phyloP scores from a whole-genome alignment of 2,329 filamentous ascomycete species.

The Penicillium sp. region DNA sequence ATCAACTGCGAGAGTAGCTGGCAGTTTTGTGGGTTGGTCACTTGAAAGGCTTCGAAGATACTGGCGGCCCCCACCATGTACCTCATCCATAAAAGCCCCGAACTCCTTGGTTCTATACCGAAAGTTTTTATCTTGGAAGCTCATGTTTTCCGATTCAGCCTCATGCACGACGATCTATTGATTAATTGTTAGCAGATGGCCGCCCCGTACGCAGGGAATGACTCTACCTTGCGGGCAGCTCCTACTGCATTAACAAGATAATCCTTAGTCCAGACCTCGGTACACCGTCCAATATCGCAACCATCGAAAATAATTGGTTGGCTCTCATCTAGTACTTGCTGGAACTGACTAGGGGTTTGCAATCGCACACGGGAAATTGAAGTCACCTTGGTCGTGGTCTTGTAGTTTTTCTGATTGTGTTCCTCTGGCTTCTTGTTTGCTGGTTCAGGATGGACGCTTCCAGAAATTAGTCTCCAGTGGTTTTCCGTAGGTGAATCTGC shows the following conservation, averaged over 20 bases:
- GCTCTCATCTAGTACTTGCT: constrained; percentile 60
- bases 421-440: constrained; percentile 6
- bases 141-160: constrained; percentile 69
- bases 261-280: constrained; percentile 67
- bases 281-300: constrained; percentile 70
- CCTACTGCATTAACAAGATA: constrained; percentile 71
- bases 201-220: no score
- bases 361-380: constrained; percentile 60
- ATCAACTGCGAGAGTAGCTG: constrained; percentile 72
- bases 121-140: constrained; percentile 85
- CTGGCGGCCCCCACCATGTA: constrained; percentile 63
- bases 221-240: constrained; percentile 61
- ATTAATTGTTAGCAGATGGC: not conserved
- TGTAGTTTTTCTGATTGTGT: constrained; percentile 21
- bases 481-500: constrained; percentile 30
- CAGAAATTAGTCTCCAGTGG: constrained; percentile 39
- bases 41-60: constrained; percentile 81
- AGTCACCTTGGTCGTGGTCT: constrained; percentile 17
- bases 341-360: constrained; percentile 62
- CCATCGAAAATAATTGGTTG: constrained; percentile 70
- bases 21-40: constrained; percentile 68
- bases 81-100: constrained; percentile 66
- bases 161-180: constrained; percentile 74
- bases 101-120: constrained; percentile 72
- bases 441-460: constrained; percentile 20